Evolutionary conservation across 768 basidiomycete species (phyloP).

Genomic region (Asterophora lycoperdoides): DNA sequence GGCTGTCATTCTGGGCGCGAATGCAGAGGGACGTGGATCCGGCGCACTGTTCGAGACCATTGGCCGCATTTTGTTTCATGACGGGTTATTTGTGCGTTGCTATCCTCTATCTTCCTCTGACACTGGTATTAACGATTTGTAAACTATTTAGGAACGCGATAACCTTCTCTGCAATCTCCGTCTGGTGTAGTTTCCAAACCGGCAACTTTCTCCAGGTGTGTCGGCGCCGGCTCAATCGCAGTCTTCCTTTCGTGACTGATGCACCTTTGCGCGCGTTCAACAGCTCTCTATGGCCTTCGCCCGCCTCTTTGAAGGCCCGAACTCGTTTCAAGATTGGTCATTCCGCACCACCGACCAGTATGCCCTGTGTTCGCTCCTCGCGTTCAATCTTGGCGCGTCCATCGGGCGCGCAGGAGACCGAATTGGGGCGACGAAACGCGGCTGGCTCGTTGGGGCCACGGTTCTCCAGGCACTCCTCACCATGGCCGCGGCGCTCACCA

Average conservation of each 20-base stretch:
- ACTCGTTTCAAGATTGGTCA: slow-evolving; percentile 40
- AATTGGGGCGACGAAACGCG: slow-evolving; percentile 66
- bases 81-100: slow-evolving; percentile 67
- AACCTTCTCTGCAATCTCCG: slow-evolving; percentile 73
- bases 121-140: background rate
- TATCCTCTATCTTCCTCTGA: background rate
- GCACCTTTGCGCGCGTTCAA: background rate
- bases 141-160: slow-evolving; percentile 51
- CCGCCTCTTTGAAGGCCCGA: slow-evolving; percentile 59
- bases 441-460: slow-evolving; percentile 71
- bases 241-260: background rate
- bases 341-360: slow-evolving; percentile 84
- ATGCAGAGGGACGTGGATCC: slow-evolving; percentile 50
- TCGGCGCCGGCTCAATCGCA: background rate
- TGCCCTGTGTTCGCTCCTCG: slow-evolving; percentile 71
- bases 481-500: slow-evolving; percentile 63
- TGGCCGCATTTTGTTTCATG: slow-evolving; percentile 73
- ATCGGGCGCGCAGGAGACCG: slow-evolving; percentile 79
- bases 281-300: slow-evolving; percentile 79
- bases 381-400: slow-evolving; percentile 71
- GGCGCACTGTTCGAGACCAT: slow-evolving; percentile 42
- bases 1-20: slow-evolving; percentile 32
- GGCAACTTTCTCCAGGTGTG: slow-evolving; percentile 68
- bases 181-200: slow-evolving; percentile 86
- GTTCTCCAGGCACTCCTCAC: slow-evolving; percentile 73